Base-by-base conservation (phyloP, 2,329 filamentous ascomycete species). In the Shiraia bambusicola region DNA sequence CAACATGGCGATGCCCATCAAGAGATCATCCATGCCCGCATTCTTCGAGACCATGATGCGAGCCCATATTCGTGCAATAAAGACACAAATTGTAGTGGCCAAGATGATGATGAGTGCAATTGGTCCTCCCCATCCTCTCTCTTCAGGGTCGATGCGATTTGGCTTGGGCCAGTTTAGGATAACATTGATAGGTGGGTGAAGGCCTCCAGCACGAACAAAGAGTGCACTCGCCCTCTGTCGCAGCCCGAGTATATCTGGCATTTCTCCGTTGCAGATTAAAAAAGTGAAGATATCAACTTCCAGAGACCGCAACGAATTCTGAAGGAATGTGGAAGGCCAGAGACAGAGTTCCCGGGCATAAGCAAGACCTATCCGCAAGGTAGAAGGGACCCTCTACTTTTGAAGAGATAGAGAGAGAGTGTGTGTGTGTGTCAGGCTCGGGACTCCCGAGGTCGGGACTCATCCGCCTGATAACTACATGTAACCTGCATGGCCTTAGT, bases 131-230 rank as follows among this genome's bases (percentile, higher is more conserved):
- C 71, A 67, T 10, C 73, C 73, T 46, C 73, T 67, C 19, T 68
- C 72, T 11, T 60, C 61, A 5, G 76, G 76, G 48, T 78, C 56
- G 35, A 69, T 47, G 50, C 74, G 72, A 49, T 78, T 78, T 6
- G 76, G 71, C 25, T 37, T 53, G 5, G 76, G 76, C 75, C 74
- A 78, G 50, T 62, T 58, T 13, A 56, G 50, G 32, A 72, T 40
- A 14, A 76, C 69, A 14, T 67, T 58, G n/a, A 58, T 26, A n/a
- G 74, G 70, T 19, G 74, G 70, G 24, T 59, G 42, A 1, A 64
- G 47, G 31, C 62, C 63, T 14, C 62, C 64, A 42, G 34, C 51
- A n/a, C 60, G 58, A 35, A 51, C 37, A 25, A 58, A 46, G 9
- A 63, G 52, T 22, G 30, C 24, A 22, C 42, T 27, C 2, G 32